A percentile compares a stretch with the other conserved stretches of the same genome.
These are phyloP conservation scores for Phytophthora pluvialis DNA, from an alignment of 352 stramenopile genomes.

Conservation along the genomic window DNA sequence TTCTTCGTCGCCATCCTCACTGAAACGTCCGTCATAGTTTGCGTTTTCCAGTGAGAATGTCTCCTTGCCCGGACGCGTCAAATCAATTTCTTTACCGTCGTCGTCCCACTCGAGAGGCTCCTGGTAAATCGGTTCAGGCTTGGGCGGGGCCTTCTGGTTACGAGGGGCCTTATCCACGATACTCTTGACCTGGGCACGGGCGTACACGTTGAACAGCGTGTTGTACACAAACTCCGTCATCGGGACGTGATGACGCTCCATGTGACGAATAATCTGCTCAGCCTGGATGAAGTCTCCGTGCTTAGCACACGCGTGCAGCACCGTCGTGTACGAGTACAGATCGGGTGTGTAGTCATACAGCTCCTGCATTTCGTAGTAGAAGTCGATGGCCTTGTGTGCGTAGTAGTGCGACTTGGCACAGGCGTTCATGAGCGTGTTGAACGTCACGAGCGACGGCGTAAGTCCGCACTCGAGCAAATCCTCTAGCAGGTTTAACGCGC, in stretches of 20 bases:
- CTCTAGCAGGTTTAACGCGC: slow-evolving; percentile 76
- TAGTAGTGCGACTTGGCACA: slow-evolving; percentile 88
- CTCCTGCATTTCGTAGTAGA: slow-evolving; percentile 90
- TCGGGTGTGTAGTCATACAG: slow-evolving; percentile 85
- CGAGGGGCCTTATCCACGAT: slow-evolving; percentile 73
- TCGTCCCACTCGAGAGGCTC: slow-evolving; percentile 78
- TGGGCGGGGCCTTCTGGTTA: slow-evolving; percentile 47
- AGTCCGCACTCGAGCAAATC: slow-evolving; percentile 76
- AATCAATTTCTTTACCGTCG: slow-evolving; percentile 70
- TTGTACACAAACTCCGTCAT: slow-evolving; percentile 74
- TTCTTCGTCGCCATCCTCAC: slow-evolving; percentile 57
- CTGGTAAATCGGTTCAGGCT: slow-evolving; percentile 66
- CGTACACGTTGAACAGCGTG: slow-evolving; percentile 83
- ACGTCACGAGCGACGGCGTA: slow-evolving; percentile 75
- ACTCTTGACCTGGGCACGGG: slow-evolving; percentile 69
- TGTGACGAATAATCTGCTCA: slow-evolving; percentile 77
- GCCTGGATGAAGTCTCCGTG: slow-evolving; percentile 77
- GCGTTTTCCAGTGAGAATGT: slow-evolving; percentile 62
- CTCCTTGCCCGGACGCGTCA: slow-evolving; percentile 73
- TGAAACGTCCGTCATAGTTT: slow-evolving; percentile 70
- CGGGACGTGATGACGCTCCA: slow-evolving; percentile 72
- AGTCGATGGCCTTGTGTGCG: slow-evolving; percentile 84
- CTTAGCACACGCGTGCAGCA: slow-evolving; percentile 80
- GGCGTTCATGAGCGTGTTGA: slow-evolving; percentile 81
- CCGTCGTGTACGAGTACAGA: slow-evolving; percentile 79